Evolutionary conservation across 805 yeast genomes (phyloP).

Genomic region (Wickerhamomyces hampshirensis): DNA sequence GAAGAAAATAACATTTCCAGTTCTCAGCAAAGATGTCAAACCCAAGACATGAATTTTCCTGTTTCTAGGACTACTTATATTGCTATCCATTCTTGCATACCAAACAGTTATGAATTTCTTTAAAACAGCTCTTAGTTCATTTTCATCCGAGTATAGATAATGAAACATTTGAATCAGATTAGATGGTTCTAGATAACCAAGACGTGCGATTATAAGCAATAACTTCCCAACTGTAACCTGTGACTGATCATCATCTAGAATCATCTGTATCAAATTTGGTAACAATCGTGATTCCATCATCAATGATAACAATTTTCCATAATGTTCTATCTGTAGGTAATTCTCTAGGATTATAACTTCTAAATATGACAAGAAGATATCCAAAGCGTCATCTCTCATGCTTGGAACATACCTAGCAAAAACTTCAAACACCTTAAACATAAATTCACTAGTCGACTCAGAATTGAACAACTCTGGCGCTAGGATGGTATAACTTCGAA

Average conservation of each 20-base stretch:
- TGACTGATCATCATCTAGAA: slow-evolving; percentile 28
- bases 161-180: slow-evolving; percentile 23
- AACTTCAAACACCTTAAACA: slow-evolving; percentile 39
- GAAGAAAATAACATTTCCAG: slow-evolving; percentile 28
- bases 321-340: slow-evolving; percentile 15
- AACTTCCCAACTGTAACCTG: slow-evolving; percentile 29
- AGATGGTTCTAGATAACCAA: slow-evolving; percentile 30
- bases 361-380: slow-evolving; percentile 46
- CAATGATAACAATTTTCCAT: slow-evolving; percentile 17
- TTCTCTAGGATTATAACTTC: slow-evolving; percentile 39
- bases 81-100: slow-evolving; percentile 42
- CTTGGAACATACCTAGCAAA: slow-evolving; percentile 49
- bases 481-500: slow-evolving; percentile 57
- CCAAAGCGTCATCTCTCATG: slow-evolving; percentile 69
- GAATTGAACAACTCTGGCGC: slow-evolving; percentile 35
- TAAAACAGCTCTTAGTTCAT: slow-evolving; percentile 22
- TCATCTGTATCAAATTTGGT: slow-evolving; percentile 24
- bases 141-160: slow-evolving; percentile 25
- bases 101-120: slow-evolving; percentile 30
- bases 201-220: slow-evolving; percentile 31
- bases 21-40: slow-evolving; percentile 44
- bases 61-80: slow-evolving; percentile 69
- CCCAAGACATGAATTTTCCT: slow-evolving; percentile 68
- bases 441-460: slow-evolving; percentile 30
- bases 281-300: slow-evolving; percentile 26